These are phyloP conservation scores for Kalanchoe fedtschenkoi DNA, from an alignment of 164 flowering plant genomes.

Conservation along the genomic window DNA sequence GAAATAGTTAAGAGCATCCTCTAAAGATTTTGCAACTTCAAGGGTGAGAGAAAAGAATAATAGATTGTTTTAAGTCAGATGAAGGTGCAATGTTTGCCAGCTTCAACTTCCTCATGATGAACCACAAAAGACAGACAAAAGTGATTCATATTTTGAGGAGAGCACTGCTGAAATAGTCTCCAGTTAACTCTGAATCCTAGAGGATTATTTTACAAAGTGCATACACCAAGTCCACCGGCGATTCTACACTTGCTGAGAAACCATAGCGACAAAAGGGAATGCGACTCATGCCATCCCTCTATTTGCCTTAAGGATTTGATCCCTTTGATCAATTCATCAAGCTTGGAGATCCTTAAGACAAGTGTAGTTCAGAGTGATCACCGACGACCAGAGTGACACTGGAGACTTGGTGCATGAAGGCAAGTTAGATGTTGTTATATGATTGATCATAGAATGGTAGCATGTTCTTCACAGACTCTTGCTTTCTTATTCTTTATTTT, in stretches of 20 bases:
- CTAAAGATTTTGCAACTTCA: conserved; percentile 50
- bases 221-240: conserved; percentile 66
- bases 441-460: conserved; percentile 71
- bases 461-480: not conserved
- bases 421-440: conserved; percentile 66
- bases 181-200: conserved; percentile 73
- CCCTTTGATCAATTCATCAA: no score
- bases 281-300: conserved; percentile 38
- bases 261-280: conserved; percentile 58
- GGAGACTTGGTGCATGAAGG: conserved; percentile 43
- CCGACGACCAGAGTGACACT: no score
- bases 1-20: conserved; percentile 50
- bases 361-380: no score
- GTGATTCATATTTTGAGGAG: conserved; percentile 62
- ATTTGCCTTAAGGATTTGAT: conserved; percentile 61
- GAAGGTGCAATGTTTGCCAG: conserved; percentile 76
- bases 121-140: conserved; percentile 35
- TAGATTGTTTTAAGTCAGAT: conserved; percentile 54
- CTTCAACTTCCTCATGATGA: conserved; percentile 62
- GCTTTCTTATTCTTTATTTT: not conserved
- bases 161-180: conserved; percentile 71
- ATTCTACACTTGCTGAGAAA: conserved; percentile 41
- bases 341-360: no score
- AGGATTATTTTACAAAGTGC: conserved; percentile 70
- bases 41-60: conserved; percentile 58